These are phyloP conservation scores for Scedosporium minutisporum DNA, from an alignment of 2,329 filamentous ascomycete genomes.

Conservation along the genomic window DNA sequence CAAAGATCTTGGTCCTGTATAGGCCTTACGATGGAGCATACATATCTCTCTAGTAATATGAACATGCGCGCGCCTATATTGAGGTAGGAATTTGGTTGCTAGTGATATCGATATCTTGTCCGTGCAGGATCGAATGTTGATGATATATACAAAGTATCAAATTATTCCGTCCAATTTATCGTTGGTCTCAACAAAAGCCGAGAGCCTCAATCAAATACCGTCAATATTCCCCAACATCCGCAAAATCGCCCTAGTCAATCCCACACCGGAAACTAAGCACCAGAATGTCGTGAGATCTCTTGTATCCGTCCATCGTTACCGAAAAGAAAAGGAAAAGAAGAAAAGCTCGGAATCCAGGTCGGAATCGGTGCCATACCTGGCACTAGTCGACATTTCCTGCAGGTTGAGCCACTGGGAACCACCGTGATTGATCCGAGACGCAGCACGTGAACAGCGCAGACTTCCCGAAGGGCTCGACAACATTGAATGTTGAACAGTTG, in stretches of 20 bases:
- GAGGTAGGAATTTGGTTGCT: neutral
- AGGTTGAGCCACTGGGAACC: neutral
- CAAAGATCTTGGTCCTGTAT: neutral
- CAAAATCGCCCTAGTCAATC: neutral
- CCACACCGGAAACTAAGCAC: neutral
- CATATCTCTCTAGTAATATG: neutral
- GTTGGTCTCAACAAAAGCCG: neutral
- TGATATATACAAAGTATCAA: neutral
- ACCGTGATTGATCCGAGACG: neutral
- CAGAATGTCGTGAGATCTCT: neutral
- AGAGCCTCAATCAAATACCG: neutral
- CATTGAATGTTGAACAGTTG: neutral
- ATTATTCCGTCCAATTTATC: too few species aligned
- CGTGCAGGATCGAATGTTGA: neutral
- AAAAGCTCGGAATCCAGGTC: neutral
- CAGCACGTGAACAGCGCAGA: slow-evolving; percentile 3
- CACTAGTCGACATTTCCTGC: neutral
- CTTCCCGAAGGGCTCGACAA: slow-evolving; percentile 2
- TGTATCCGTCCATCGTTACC: neutral
- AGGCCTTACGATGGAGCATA: neutral
- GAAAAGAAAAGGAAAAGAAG: neutral
- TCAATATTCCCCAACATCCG: neutral
- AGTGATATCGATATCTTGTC: neutral
- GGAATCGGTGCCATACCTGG: neutral
- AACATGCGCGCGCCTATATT: too few species aligned